phyloP scores from a whole-genome alignment of 129 eudicot genomes.

The Pittosporum tobira region DNA sequence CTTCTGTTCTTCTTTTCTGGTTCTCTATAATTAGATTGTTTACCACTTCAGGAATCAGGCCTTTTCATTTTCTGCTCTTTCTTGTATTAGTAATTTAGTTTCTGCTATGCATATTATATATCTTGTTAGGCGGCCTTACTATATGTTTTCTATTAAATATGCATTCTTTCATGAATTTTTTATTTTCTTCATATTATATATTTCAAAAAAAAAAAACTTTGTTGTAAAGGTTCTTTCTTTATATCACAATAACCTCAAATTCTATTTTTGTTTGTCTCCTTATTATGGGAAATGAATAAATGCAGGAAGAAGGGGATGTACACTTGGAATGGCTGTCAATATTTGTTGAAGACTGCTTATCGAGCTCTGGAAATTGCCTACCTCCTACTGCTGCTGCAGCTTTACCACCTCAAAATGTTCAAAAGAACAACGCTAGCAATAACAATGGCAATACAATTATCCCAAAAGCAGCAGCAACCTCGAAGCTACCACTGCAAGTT shows the following conservation, averaged over 20 bases:
- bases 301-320: slow-evolving; percentile 42
- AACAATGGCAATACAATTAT: not conserved
- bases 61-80: slow-evolving; percentile 6
- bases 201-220: not conserved
- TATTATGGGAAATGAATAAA: not conserved
- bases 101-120: not conserved
- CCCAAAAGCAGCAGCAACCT: slow-evolving; percentile 4
- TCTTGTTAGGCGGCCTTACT: too few species aligned
- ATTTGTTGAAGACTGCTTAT: slow-evolving; percentile 54
- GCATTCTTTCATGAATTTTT: not conserved
- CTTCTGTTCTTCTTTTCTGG: not conserved
- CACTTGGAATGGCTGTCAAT: slow-evolving; percentile 53
- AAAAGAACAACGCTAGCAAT: slow-evolving; percentile 10
- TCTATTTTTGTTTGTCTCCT: not conserved
- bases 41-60: not conserved
- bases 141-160: not conserved
- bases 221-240: not conserved
- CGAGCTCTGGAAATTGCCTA: slow-evolving; percentile 28
- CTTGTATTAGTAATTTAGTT: slow-evolving; percentile 7
- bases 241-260: not conserved
- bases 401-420: slow-evolving; percentile 3
- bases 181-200: not conserved
- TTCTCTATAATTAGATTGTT: not conserved
- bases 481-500: not conserved
- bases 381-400: slow-evolving; percentile 15